phyloP scores from a whole-genome alignment of 202 grass and related monocot genomes.

The Bolboschoenoplectus hybrid region DNA sequence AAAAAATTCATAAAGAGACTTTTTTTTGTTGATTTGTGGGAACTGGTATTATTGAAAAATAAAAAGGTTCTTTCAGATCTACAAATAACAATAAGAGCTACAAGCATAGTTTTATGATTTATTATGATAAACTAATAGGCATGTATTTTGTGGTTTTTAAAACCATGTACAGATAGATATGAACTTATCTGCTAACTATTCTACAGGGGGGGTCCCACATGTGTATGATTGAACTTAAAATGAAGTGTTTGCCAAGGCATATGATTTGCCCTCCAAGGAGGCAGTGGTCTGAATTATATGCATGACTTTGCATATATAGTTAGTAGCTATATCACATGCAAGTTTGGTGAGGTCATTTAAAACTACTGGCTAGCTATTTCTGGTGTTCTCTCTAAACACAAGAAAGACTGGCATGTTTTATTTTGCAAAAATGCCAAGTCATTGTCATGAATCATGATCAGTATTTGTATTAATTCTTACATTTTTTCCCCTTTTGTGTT shows the following conservation, averaged over 20 bases:
- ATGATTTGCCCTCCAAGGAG: slow-evolving; percentile 28
- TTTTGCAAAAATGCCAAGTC: neutral
- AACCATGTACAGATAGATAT: slow-evolving; percentile 6
- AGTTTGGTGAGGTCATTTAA: slow-evolving; percentile 31
- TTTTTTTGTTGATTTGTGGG: neutral
- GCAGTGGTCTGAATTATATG: slow-evolving; percentile 33
- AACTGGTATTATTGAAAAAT: neutral
- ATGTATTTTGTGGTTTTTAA: neutral
- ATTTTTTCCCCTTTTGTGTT: neutral
- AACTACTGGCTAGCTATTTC: neutral
- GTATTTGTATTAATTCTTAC: neutral
- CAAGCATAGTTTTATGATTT: neutral
- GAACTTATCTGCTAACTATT: slow-evolving; percentile 21
- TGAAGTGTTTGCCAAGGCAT: slow-evolving; percentile 36
- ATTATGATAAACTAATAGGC: neutral
- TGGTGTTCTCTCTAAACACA: neutral
- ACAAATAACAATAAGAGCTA: neutral
- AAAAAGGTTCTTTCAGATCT: neutral
- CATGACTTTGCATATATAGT: slow-evolving; percentile 27
- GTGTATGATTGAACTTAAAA: slow-evolving; percentile 22
- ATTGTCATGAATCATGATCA: slow-evolving; percentile 7
- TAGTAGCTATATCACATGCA: slow-evolving; percentile 27
- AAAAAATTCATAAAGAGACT: too few relatives aligned
- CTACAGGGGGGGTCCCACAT: slow-evolving; percentile 22
- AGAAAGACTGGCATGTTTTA: neutral